Conservation (phyloP, 2,329 filamentous ascomycete species). For the Pseudogymnoascus sp. region DNA sequence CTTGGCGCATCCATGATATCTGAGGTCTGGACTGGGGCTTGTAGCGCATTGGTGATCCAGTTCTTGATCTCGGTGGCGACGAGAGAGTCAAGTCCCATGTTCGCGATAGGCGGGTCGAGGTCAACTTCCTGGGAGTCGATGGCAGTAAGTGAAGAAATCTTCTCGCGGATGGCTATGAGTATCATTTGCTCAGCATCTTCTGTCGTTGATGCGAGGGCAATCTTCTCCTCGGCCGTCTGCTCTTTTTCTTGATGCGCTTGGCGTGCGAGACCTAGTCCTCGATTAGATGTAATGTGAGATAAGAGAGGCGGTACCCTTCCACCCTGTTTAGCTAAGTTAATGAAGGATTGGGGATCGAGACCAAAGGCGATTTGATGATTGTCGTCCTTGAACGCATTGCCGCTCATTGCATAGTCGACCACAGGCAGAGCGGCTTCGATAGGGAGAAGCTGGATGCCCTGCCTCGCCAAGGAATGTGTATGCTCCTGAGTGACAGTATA, state of each 20-base stretch:
- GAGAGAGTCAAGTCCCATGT: constrained; percentile 43
- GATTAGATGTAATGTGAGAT: constrained; percentile 1
- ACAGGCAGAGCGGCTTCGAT: neutral
- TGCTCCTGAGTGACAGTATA: neutral
- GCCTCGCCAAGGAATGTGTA: neutral
- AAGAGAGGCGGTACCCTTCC: neutral
- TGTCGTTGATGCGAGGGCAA: neutral
- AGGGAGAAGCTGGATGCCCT: neutral
- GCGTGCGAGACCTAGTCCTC: neutral
- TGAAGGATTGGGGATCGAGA: neutral
- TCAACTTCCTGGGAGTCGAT: constrained; percentile 1
- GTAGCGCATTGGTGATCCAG: constrained; percentile 28
- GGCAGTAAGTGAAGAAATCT: neutral
- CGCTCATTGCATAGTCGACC: neutral
- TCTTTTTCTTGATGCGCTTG: neutral
- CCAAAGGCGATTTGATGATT: neutral
- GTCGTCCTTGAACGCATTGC: neutral
- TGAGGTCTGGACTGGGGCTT: constrained; percentile 23
- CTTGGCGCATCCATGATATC: constrained; percentile 22
- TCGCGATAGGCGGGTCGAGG: constrained; percentile 14
- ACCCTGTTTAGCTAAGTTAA: neutral
- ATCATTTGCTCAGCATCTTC: neutral
- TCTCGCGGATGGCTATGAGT: neutral
- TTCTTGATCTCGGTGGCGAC: constrained; percentile 41
- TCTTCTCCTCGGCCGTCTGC: neutral